Evolutionary conservation across 1,284 basidiomycete species (phyloP), one percentile per base, ranked within the genome.

Genomic region (Mixia osmundae): DNA sequence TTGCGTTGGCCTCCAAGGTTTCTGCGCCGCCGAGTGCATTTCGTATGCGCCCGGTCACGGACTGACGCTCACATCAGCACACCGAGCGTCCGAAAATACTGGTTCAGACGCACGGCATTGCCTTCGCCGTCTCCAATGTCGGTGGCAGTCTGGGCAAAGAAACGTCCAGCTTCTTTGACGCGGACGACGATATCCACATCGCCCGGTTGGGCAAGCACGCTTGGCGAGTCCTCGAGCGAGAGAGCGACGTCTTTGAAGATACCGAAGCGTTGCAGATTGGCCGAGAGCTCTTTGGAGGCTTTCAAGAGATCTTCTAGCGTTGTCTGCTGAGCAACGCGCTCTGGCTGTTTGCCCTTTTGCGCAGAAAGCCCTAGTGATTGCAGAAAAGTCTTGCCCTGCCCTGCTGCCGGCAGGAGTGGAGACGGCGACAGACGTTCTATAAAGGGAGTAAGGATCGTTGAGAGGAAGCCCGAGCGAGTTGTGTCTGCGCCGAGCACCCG

Each of bases 81-180:
- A 19, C 14, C 27, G 30, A 36, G 21, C 40, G 20, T 43, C 27
- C 23, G 26, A 33, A 14, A 22, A 30, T 16, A 16, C 12, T 25
- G 12, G 18, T 3, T 3, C 11, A 16, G 14, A 67, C 76, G 52
- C 52, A 79, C 80, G 16, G 78, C 80, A 37, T 64, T 80, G 6
- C 82, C 89, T 55, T 95, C 89, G 35, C 76, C 77, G 39, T 91
- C 83, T 7, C 91, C 91, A 3, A 95, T 65, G 51, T 95, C 85
- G 1, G 89, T 95, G 2, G 77, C 69, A 1, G 74, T 82, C 49
- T 78, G 83, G 16, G 89, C 53, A 49, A 71, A 85, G 47, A 76
- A 71, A 22, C 78, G 61, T 1, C 79, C 72, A 35, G 69, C 69
- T 53, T 91, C 85, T 30, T 67, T 66, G 9, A 80, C 68, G 26